phyloP scores from a whole-genome alignment of 2,329 filamentous ascomycete species.

The Neonectria coccinea region DNA sequence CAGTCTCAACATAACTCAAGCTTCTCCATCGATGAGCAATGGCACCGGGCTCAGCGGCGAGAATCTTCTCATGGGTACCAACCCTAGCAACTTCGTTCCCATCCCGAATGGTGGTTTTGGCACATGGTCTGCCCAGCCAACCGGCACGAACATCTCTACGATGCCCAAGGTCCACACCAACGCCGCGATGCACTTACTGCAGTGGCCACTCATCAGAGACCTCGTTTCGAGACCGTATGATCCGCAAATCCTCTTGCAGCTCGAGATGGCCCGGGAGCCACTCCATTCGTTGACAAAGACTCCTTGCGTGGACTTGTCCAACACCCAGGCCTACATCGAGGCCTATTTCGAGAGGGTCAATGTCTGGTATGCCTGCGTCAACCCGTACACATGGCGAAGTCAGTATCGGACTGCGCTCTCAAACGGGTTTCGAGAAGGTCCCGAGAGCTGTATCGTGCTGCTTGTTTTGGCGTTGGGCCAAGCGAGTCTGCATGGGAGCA shows the following conservation, averaged over 20 bases:
- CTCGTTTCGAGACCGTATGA: constrained; percentile 82
- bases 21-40: constrained; percentile 74
- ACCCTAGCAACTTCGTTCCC: constrained; percentile 61
- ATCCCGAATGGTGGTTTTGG: constrained; percentile 75
- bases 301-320: constrained; percentile 77
- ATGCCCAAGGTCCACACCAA: constrained; percentile 90
- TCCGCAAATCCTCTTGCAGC: constrained; percentile 82
- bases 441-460: constrained; percentile 85
- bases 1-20: constrained; percentile 67
- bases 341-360: constrained; percentile 86
- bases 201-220: constrained; percentile 84
- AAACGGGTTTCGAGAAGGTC: constrained; percentile 80
- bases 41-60: constrained; percentile 71
- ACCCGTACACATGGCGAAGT: constrained; percentile 81
- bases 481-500: constrained; percentile 80
- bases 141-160: constrained; percentile 77
- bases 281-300: constrained; percentile 74
- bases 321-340: constrained; percentile 79
- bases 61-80: constrained; percentile 58
- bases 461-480: constrained; percentile 82
- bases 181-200: constrained; percentile 80
- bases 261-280: constrained; percentile 85
- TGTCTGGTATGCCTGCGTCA: constrained; percentile 87
- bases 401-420: constrained; percentile 82
- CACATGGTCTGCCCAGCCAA: constrained; percentile 72